Percentiles rank a stretch among this genome's conserved stretches.
phyloP scores from a whole-genome alignment of 306 rosid species.

The Prunus campanulata region DNA sequence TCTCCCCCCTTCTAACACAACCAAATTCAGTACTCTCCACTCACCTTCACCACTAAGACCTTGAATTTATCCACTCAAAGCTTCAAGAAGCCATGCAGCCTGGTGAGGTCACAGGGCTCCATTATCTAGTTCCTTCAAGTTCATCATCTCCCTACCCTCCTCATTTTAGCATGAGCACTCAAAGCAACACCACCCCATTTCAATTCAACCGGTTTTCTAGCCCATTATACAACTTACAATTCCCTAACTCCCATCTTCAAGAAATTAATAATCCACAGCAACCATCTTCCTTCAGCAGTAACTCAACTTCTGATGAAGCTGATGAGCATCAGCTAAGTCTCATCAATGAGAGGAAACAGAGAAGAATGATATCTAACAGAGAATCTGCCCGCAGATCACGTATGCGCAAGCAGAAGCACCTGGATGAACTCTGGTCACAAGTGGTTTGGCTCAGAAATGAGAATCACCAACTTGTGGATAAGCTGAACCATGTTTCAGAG shows the following conservation, averaged over 20 bases:
- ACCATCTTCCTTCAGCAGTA: slow-evolving; percentile 60
- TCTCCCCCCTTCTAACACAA: slow-evolving; percentile 36
- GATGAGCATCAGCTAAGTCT: slow-evolving; percentile 68
- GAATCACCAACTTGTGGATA: slow-evolving; percentile 71
- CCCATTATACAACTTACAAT: slow-evolving; percentile 44
- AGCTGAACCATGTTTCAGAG: slow-evolving; percentile 64
- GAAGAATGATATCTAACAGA: slow-evolving; percentile 94
- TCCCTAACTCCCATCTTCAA: slow-evolving; percentile 34
- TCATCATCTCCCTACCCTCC: slow-evolving; percentile 37
- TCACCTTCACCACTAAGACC: slow-evolving; percentile 28
- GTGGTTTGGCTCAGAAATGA: slow-evolving; percentile 84
- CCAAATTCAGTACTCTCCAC: slow-evolving; percentile 17
- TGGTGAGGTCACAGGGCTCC: slow-evolving; percentile 45
- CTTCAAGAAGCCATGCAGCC: slow-evolving; percentile 55
- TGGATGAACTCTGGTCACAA: slow-evolving; percentile 96
- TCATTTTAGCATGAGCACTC: slow-evolving; percentile 29
- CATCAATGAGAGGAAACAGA: slow-evolving; percentile 74
- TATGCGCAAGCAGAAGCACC: slow-evolving; percentile 88
- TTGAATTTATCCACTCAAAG: slow-evolving; percentile 1
- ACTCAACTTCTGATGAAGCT: slow-evolving; percentile 88
- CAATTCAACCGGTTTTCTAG: slow-evolving; percentile 42
- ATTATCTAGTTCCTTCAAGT: slow-evolving; percentile 51
- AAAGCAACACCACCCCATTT: slow-evolving; percentile 34
- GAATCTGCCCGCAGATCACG: slow-evolving; percentile 92
- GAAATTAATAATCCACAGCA: slow-evolving; percentile 48